These are phyloP conservation scores for Monosporascus sp. DNA, from an alignment of 2,329 filamentous ascomycete species.

Conservation along the genomic window DNA sequence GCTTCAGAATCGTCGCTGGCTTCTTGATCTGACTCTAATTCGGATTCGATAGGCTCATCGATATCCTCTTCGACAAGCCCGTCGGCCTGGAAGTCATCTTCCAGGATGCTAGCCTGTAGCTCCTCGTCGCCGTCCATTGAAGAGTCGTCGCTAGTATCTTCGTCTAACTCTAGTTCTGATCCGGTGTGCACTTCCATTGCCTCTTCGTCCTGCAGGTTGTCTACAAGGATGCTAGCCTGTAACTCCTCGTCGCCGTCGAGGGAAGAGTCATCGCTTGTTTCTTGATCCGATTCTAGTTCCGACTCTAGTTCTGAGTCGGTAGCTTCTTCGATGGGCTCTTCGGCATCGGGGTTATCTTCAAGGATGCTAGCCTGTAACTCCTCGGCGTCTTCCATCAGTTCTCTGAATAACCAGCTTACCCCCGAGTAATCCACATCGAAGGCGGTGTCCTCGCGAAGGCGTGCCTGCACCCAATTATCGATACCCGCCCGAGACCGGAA, in stretches of 20 bases:
- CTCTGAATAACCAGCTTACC: slow-evolving; percentile 12
- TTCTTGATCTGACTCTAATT: no score
- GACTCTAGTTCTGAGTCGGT: no score
- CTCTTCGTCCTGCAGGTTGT: neutral
- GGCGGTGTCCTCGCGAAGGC: slow-evolving; percentile 3
- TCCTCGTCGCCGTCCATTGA: neutral
- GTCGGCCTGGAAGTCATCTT: no score
- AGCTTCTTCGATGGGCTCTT: neutral
- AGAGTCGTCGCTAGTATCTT: no score
- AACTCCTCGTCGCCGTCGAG: neutral
- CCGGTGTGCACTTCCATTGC: no score
- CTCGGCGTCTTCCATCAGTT: slow-evolving; percentile 22
- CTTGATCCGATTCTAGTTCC: no score
- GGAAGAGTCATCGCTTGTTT: no score
- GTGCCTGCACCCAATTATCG: slow-evolving; percentile 8
- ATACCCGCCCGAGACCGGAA: slow-evolving; percentile 15
- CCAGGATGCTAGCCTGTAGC: no score
- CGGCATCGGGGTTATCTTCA: slow-evolving; percentile 12
- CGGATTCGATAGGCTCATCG: no score
- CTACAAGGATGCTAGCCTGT: slow-evolving; percentile 1
- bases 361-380: slow-evolving; percentile 24
- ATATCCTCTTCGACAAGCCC: no score
- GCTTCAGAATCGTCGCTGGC: no score
- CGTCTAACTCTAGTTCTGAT: no score
- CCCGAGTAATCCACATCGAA: slow-evolving; percentile 4